phyloP scores from a whole-genome alignment of 2,329 filamentous ascomycete species.

The Claviceps quebecensis region DNA sequence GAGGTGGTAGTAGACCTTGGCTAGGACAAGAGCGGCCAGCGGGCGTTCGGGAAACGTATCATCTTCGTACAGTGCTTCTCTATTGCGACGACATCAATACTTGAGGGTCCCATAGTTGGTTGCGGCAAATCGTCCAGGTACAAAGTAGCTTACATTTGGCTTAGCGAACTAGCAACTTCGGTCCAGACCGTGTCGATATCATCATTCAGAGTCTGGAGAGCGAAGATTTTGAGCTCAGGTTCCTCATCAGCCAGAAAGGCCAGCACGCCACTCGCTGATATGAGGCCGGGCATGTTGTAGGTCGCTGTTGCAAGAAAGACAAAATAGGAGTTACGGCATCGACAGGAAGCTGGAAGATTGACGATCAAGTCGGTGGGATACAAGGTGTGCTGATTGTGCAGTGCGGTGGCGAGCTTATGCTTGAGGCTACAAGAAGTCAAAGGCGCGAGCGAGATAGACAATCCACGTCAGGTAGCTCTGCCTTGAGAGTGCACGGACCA shows the following conservation, averaged over 20 bases:
- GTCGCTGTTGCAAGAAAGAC: not conserved
- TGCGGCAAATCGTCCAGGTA: not conserved
- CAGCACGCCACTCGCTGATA: conserved; percentile 86
- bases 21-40: conserved; percentile 83
- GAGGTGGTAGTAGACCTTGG: conserved; percentile 97
- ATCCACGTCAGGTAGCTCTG: conserved; percentile 35
- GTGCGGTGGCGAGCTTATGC: not conserved
- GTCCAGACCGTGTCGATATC: conserved; percentile 97
- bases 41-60: conserved; percentile 86
- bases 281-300: conserved; percentile 69
- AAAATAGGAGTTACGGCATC: conserved; percentile 2
- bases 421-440: not conserved
- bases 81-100: conserved; percentile 22
- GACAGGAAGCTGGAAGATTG: not conserved
- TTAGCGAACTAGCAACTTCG: conserved; percentile 83
- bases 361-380: not conserved
- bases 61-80: conserved; percentile 95
- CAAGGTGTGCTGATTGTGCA: not conserved
- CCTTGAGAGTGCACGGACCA: conserved; percentile 12
- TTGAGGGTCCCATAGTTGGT: not conserved
- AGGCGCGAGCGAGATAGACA: conserved; percentile 13
- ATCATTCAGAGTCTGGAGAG: conserved; percentile 86
- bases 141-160: conserved; percentile 59
- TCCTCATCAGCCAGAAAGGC: conserved; percentile 94
- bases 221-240: conserved; percentile 85